These are phyloP conservation scores for Saturnispora besseyi DNA, from an alignment of 805 yeast genomes.

Conservation along the genomic window DNA sequence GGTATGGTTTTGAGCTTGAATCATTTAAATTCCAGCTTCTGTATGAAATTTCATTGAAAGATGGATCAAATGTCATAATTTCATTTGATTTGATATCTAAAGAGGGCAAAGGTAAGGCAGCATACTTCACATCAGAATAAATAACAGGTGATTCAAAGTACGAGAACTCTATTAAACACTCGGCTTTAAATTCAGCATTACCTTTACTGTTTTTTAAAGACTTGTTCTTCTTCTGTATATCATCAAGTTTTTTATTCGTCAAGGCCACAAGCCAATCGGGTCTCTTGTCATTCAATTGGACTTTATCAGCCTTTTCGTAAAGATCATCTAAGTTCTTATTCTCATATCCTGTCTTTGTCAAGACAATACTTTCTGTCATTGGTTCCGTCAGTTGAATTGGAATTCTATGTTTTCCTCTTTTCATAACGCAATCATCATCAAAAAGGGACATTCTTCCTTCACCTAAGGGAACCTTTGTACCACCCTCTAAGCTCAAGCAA, in stretches of 20 bases:
- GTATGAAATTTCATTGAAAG: constrained; percentile 20
- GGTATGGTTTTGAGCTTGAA: background rate
- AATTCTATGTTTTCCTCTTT: constrained; percentile 55
- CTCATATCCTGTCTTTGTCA: background rate
- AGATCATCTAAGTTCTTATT: background rate
- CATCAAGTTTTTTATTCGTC: constrained; percentile 39
- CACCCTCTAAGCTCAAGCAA: constrained; percentile 51
- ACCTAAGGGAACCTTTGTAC: constrained; percentile 45
- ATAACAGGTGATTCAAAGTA: constrained; percentile 68
- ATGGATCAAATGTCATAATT: constrained; percentile 14
- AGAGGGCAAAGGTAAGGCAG: constrained; percentile 22
- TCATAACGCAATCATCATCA: constrained; percentile 22
- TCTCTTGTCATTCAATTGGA: constrained; percentile 16
- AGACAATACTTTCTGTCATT: background rate
- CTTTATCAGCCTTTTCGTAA: background rate
- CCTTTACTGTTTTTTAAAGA: constrained; percentile 9
- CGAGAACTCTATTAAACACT: constrained; percentile 41
- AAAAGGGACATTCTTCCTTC: constrained; percentile 52
- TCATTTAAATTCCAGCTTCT: constrained; percentile 14
- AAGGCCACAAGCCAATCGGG: constrained; percentile 67
- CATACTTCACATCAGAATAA: constrained; percentile 48
- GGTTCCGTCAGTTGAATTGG: constrained; percentile 23
- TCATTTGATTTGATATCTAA: constrained; percentile 18
- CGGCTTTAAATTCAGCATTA: background rate
- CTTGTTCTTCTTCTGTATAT: constrained; percentile 19